phyloP scores from a whole-genome alignment of 1,284 basidiomycete species.

The Ustilago cynodontis region DNA sequence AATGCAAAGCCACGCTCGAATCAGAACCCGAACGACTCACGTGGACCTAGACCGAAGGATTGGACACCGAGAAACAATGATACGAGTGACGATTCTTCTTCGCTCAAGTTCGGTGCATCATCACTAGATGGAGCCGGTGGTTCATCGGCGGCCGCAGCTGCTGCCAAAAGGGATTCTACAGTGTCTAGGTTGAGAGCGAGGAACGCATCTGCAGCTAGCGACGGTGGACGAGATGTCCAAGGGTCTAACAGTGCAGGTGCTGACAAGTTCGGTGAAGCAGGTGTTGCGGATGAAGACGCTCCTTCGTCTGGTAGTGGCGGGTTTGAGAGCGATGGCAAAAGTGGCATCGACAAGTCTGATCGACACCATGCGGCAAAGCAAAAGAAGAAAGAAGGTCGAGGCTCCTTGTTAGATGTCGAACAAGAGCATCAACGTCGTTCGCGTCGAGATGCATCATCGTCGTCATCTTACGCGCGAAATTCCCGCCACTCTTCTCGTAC shows the following conservation, averaged over 20 bases:
- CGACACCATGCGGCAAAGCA: slow-evolving; percentile 47
- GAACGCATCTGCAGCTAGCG: background rate
- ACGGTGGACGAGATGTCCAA: background rate
- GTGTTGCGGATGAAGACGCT: slow-evolving; percentile 4
- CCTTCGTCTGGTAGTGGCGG: background rate
- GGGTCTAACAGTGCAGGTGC: slow-evolving; percentile 9
- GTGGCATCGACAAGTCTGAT: slow-evolving; percentile 27
- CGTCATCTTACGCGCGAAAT: slow-evolving; percentile 6
- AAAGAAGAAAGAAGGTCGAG: slow-evolving; percentile 51
- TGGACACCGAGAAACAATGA: slow-evolving; percentile 7
- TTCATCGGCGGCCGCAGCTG: slow-evolving; percentile 7
- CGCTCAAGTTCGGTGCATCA: slow-evolving; percentile 30
- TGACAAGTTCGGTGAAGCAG: slow-evolving; percentile 9
- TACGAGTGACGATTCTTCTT: slow-evolving; percentile 22
- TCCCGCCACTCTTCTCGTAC: slow-evolving; percentile 5
- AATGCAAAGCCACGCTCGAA: slow-evolving; percentile 24
- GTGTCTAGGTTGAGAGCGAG: slow-evolving; percentile 27
- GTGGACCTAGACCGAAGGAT: slow-evolving; percentile 13
- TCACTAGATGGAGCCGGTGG: background rate
- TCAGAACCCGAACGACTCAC: slow-evolving; percentile 11
- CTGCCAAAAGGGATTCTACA: slow-evolving; percentile 22
- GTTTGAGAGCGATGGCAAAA: slow-evolving; percentile 16
- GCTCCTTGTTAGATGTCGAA: slow-evolving; percentile 26
- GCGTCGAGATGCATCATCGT: slow-evolving; percentile 1
- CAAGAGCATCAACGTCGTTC: slow-evolving; percentile 1